These are phyloP conservation scores for Epicoccum nigrum DNA, from an alignment of 2,329 filamentous ascomycete genomes.

Conservation along the genomic window DNA sequence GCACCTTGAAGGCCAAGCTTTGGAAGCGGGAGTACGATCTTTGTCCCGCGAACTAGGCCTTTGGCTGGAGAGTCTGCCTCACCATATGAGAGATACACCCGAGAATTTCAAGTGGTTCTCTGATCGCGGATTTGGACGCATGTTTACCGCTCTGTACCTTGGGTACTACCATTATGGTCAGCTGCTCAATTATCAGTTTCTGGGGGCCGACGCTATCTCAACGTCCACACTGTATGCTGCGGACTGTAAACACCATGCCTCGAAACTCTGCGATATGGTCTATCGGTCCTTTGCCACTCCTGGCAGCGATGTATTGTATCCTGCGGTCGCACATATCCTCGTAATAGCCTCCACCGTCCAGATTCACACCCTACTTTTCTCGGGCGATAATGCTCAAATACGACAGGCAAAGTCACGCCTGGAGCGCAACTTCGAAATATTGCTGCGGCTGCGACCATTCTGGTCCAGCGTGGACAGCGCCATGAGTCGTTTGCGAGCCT, in stretches of 20 bases:
- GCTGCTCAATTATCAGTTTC: slow-evolving; percentile 32
- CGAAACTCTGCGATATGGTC: slow-evolving; percentile 30
- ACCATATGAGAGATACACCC: slow-evolving; percentile 32
- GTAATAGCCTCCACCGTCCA: slow-evolving; percentile 34
- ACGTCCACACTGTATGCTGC: slow-evolving; percentile 25
- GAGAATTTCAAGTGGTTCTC: slow-evolving; percentile 31
- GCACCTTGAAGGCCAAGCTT: slow-evolving; percentile 24
- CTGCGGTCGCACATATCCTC: slow-evolving; percentile 31
- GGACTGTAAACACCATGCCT: slow-evolving; percentile 31
- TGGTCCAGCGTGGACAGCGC: slow-evolving; percentile 34
- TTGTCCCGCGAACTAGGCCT: slow-evolving; percentile 26
- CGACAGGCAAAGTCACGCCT: slow-evolving; percentile 29
- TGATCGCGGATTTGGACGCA: slow-evolving; percentile 27
- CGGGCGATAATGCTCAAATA: slow-evolving; percentile 27
- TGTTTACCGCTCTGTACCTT: slow-evolving; percentile 33
- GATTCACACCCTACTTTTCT: slow-evolving; percentile 33
- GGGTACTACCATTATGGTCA: slow-evolving; percentile 35
- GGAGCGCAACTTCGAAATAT: slow-evolving; percentile 33
- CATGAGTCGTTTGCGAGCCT: slow-evolving; percentile 33
- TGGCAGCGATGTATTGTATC: slow-evolving; percentile 31
- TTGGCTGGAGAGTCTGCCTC: slow-evolving; percentile 29
- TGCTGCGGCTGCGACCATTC: slow-evolving; percentile 28
- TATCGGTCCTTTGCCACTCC: slow-evolving; percentile 29
- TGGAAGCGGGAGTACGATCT: slow-evolving; percentile 25
- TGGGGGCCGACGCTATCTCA: slow-evolving; percentile 24